A percentile compares a stretch with the other conserved stretches of the same genome.
phyloP scores from a whole-genome alignment of 2,329 filamentous ascomycete genomes.

The Trichoderma sp. region DNA sequence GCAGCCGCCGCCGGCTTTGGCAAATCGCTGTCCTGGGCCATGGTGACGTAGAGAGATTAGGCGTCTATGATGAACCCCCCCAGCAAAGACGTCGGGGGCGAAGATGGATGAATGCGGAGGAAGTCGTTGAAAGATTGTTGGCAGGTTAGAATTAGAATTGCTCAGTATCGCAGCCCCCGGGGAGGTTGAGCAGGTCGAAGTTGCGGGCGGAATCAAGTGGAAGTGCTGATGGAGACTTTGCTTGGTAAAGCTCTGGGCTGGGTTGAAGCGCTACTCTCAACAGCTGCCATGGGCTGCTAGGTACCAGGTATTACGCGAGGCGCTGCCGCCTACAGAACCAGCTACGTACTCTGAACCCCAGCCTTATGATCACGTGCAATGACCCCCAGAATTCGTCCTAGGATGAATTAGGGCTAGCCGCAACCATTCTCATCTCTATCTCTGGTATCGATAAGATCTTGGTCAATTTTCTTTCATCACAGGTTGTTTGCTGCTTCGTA shows the following conservation, averaged over 20 bases:
- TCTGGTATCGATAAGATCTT: constrained; percentile 32
- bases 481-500: not conserved
- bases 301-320: constrained; percentile 40
- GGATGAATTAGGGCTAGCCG: not conserved
- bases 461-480: constrained; percentile 28
- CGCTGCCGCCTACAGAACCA: constrained; percentile 40
- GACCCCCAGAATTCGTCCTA: not conserved
- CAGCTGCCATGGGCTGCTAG: constrained; percentile 33
- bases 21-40: constrained; percentile 93
- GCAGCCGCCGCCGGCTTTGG: constrained; percentile 59
- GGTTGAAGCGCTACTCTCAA: constrained; percentile 18
- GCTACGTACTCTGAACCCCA: constrained; percentile 24
- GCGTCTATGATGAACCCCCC: constrained; percentile 29
- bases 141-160: not conserved
- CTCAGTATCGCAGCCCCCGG: constrained; percentile 22
- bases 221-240: constrained; percentile 34
- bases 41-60: constrained; percentile 48
- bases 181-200: constrained; percentile 25
- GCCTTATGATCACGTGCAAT: constrained; percentile 35
- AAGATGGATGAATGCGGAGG: constrained; percentile 12
- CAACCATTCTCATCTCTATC: not conserved
- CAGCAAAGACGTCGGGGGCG: constrained; percentile 16
- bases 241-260: constrained; percentile 36
- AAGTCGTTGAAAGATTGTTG: not conserved
- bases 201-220: constrained; percentile 33